Evolutionary conservation across 2,329 filamentous ascomycete genomes (phyloP), one percentile per base, ranked within the genome.

Genomic region (Penicillium palitans): DNA sequence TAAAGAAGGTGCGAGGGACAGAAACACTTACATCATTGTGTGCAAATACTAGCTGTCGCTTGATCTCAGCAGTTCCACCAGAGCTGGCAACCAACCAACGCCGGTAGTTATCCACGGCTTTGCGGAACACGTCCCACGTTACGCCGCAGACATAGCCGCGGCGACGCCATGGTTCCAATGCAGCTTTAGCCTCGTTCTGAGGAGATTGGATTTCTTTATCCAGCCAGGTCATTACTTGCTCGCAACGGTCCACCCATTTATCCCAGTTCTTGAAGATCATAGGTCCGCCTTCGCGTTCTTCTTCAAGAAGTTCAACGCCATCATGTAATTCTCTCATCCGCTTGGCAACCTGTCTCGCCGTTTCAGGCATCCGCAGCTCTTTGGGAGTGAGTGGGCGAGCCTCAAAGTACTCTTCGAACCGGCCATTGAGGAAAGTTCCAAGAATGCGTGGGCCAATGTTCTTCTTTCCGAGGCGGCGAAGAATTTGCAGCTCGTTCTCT

Each of bases 291-390:
- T 90, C 84, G 51, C 87, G 84, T 75, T 99, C 95, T 37, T 87
- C 81, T 1, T 88, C 84, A 0, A 96, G 82, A 21, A 99, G 80
- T 29, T 97, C 92, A 61, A 99, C 89, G 0, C 95, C 95, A 52
- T 96, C 90, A 69, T 99, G 95, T 37, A 99, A 82, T 75, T 99
- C 95, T 62, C 93, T 85, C 91, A 99, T 96, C 51, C 95, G 90
- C 80, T 98, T 98, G 13, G 95, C 93, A 70, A 99, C 99, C 71
- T 96, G 90, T 69, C 85, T 90, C 35, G 90, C 96, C 0, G 91
- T 97, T 50, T 91, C 90, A 0, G 90, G 85, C 33, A 90, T 85
- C 39, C 91, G 88, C 46, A 99, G 77, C 64, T 96, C 90, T 27
- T 84, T 80, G 0, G 89, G 83, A 0, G 88, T 93, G 42, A 99